Percentiles rank a stretch among this genome's conserved stretches.
Conservation (phyloP, 1,284 basidiomycete genomes). For the Sparassis latifolia region DNA sequence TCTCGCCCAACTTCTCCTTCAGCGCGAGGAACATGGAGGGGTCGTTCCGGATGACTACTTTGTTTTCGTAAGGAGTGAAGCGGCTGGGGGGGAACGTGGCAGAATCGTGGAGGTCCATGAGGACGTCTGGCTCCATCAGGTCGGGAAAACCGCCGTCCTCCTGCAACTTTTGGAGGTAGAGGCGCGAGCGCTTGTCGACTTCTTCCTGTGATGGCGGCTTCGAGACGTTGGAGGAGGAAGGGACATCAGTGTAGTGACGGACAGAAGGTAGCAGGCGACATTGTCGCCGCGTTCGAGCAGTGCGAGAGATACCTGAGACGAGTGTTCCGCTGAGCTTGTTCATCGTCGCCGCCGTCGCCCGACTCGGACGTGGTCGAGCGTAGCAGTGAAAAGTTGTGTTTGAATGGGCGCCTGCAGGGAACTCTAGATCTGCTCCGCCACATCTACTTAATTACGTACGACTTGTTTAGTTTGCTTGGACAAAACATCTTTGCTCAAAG, state of each 20-base stretch:
- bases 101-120: constrained; percentile 53
- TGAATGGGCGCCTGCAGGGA: no score
- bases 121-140: constrained; percentile 51
- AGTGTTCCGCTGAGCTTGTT: neutral
- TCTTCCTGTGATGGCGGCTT: no score
- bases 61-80: constrained; percentile 45
- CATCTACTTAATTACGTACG: no score
- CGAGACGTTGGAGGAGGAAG: no score
- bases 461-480: no score
- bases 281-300: neutral
- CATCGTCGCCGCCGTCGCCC: neutral
- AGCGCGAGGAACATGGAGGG: constrained; percentile 26
- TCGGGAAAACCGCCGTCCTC: constrained; percentile 34
- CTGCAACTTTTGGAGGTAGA: neutral
- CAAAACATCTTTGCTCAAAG: no score
- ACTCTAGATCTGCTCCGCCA: no score
- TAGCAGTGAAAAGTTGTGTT: neutral
- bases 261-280: neutral
- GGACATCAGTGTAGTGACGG: neutral
- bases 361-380: neutral
- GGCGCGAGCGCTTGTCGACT: no score
- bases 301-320: neutral
- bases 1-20: constrained; percentile 10
- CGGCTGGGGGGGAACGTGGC: constrained; percentile 45
- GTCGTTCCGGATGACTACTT: constrained; percentile 60